phyloP scores from a whole-genome alignment of 208 protist species.

The Crithidia mellificae region DNA sequence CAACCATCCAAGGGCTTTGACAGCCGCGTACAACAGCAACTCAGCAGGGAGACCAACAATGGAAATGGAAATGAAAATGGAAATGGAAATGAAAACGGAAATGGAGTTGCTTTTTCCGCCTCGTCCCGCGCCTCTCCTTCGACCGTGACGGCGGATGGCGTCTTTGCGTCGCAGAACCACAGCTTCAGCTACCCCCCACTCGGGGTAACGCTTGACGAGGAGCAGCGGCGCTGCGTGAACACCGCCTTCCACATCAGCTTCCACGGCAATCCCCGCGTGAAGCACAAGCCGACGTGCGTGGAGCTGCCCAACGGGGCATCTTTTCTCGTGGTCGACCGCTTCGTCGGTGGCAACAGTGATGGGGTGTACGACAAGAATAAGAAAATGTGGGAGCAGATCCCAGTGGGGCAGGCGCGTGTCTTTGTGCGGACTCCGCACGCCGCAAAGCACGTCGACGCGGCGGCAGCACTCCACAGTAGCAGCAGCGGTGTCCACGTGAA shows the following conservation, averaged over 20 bases:
- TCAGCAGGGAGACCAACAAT: too few relatives aligned
- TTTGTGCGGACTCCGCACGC: constrained; percentile 31
- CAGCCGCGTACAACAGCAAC: constrained; percentile 1
- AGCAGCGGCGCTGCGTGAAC: constrained; percentile 48
- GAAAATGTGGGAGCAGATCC: constrained; percentile 84
- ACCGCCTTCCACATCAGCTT: constrained; percentile 61
- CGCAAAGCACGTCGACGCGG: not conserved
- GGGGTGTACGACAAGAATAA: constrained; percentile 71
- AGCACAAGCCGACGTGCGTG: constrained; percentile 50
- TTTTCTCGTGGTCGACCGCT: constrained; percentile 72
- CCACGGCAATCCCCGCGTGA: constrained; percentile 57
- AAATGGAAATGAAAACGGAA: not conserved
- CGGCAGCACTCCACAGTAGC: not conserved
- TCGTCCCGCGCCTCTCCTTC: not conserved
- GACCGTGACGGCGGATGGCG: not conserved
- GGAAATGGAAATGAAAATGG: not conserved
- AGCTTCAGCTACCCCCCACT: constrained; percentile 15
- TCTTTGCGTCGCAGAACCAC: constrained; percentile 6
- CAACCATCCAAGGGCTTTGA: not conserved
- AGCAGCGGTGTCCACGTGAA: not conserved
- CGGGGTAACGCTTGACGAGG: constrained; percentile 31
- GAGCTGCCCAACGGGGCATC: constrained; percentile 35
- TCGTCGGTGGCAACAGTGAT: constrained; percentile 52
- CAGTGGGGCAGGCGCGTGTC: constrained; percentile 67
- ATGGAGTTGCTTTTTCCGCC: not conserved